A percentile compares a stretch with the other conserved stretches of the same genome.
Conservation (phyloP, 352 stramenopile species). For the Pythium insidiosum region DNA sequence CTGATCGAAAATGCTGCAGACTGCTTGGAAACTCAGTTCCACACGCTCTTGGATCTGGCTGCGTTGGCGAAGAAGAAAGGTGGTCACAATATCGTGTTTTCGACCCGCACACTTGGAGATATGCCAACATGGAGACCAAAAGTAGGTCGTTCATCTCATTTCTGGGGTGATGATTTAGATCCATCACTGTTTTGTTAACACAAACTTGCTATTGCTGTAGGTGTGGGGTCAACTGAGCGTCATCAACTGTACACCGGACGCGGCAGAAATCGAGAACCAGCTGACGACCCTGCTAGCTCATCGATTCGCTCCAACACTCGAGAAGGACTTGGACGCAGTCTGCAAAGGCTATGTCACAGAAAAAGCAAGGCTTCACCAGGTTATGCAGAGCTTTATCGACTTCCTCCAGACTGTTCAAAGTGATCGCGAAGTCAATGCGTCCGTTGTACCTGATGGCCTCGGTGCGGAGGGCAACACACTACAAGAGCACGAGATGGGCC, state of each 20-base stretch:
- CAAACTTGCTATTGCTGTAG: conserved; percentile 16
- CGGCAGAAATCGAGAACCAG: conserved; percentile 24
- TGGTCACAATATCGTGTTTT: conserved; percentile 32
- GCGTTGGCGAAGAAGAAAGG: conserved; percentile 28
- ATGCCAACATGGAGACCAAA: conserved; percentile 35
- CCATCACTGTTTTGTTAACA: background rate
- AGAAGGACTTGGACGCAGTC: conserved; percentile 4
- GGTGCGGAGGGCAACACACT: background rate
- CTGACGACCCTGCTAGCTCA: conserved; percentile 23
- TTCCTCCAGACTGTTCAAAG: conserved; percentile 2
- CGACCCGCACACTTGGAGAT: conserved; percentile 22
- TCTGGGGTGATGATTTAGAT: background rate
- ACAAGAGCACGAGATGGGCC: conserved; percentile 11
- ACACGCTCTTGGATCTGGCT: conserved; percentile 29
- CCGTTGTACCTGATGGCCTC: background rate
- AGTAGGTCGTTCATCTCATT: conserved; percentile 11
- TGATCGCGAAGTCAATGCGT: background rate
- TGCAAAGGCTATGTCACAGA: conserved; percentile 6
- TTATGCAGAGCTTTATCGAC: conserved; percentile 6
- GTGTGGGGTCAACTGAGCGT: conserved; percentile 40
- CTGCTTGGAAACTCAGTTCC: conserved; percentile 26
- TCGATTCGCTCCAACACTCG: conserved; percentile 5
- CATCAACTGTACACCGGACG: conserved; percentile 31
- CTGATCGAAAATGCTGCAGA: conserved; percentile 39
- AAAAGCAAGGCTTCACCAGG: background rate